Evolutionary conservation across 208 protist genomes (phyloP), one percentile per base, ranked within the genome.

Genomic region (Trypanosoma cruzi): DNA sequence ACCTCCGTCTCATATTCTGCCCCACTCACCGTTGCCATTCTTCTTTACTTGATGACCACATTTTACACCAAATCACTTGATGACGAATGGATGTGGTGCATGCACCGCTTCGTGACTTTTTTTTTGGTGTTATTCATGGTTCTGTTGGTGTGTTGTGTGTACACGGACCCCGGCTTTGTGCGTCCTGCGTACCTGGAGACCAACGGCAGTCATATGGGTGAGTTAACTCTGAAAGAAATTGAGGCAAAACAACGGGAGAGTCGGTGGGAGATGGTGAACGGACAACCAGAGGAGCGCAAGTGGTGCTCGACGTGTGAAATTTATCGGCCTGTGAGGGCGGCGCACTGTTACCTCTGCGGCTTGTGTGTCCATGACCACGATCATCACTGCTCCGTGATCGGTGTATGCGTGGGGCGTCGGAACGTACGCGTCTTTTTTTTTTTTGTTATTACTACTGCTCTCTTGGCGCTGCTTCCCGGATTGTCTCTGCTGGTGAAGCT

Each of bases 241-340:
- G 86, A 89, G 67, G 64, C 28, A 28, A 85, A 86, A 49, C 68
- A 85, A 60, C 72, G 83, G 1, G 79, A 89, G 46, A 94, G 88
- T 59, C 46, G 73, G 28, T 96, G 84, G 85, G 88, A 96, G 66
- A 80, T 24, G 11, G 77, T 94, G 13, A 71, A 89, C 52, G 88
- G 88, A 14, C 77, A 92, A 18, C 72, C 76, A 24, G 84, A 95
- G 78, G 92, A 95, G 67, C 80, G 86, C n/a, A 95, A 95, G 73
- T 97, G 93, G 91, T 97, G 94, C 69, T 80, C 81, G 6, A 93
- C 86, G 18, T 97, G 94, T 78, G 71, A 90, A 59, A 85, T 97
- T 69, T 68, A 94, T 68, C 80, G 91, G 18, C 94, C 94, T 8
- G 42, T 81, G 32, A 88, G 94, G 4, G 94, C 94, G 14, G 85